Conservation (phyloP, 768 basidiomycete genomes). For the Neoboletus subvelutipes region DNA sequence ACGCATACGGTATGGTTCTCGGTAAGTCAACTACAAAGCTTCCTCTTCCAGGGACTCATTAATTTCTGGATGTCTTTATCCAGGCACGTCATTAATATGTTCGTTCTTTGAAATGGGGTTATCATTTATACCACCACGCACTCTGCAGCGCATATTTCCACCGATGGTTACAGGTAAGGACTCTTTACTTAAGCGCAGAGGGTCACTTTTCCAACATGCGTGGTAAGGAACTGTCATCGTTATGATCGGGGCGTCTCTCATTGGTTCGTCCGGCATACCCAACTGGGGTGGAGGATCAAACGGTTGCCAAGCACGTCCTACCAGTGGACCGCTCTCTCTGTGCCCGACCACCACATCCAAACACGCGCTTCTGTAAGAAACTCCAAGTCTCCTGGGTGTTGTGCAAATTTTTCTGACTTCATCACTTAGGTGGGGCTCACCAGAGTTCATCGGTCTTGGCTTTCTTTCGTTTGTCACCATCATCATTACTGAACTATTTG, state of each 20-base stretch:
- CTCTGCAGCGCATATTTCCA: slow-evolving; percentile 68
- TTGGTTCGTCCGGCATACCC: slow-evolving; percentile 70
- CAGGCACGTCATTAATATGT: slow-evolving; percentile 75
- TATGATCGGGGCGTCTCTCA: slow-evolving; percentile 75
- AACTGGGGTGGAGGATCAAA: slow-evolving; percentile 89
- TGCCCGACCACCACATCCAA: slow-evolving; percentile 75
- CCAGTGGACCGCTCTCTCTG: slow-evolving; percentile 62
- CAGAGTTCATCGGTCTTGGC: slow-evolving; percentile 83
- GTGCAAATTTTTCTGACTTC: not conserved
- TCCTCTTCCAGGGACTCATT: not conserved
- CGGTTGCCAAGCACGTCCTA: slow-evolving; percentile 59
- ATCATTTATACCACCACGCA: slow-evolving; percentile 67
- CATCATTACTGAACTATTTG: slow-evolving; percentile 78
- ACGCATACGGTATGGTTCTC: slow-evolving; percentile 77
- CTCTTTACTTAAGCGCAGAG: not conserved
- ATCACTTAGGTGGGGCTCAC: slow-evolving; percentile 66
- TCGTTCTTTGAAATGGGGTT: slow-evolving; percentile 79
- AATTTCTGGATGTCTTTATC: not conserved
- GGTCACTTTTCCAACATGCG: not conserved
- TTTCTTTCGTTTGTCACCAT: slow-evolving; percentile 80
- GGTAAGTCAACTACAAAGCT: slow-evolving; percentile 38
- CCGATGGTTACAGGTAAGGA: slow-evolving; percentile 70
- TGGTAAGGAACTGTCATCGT: slow-evolving; percentile 68
- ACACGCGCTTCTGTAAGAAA: slow-evolving; percentile 58
- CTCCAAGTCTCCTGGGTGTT: not conserved